phyloP scores from a whole-genome alignment of 352 stramenopile genomes.

The Phytophthora sp. region DNA sequence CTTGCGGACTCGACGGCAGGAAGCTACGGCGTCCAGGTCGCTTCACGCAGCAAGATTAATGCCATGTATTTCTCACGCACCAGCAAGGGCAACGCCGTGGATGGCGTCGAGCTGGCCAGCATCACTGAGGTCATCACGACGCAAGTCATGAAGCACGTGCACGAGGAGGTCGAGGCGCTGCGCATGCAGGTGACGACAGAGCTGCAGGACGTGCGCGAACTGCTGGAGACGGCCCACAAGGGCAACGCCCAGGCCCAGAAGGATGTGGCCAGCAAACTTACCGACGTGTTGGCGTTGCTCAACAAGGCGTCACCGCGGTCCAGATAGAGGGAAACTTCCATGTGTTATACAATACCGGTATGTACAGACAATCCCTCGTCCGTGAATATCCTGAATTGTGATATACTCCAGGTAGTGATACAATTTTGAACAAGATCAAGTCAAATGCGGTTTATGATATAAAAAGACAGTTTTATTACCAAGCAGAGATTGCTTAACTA shows the following conservation, averaged over 20 bases:
- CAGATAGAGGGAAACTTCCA: no score
- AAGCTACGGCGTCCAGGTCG: slow-evolving; percentile 1
- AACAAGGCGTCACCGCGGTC: slow-evolving; percentile 9
- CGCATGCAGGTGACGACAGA: slow-evolving; percentile 44
- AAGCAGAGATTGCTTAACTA: no score
- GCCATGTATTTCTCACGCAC: slow-evolving; percentile 29
- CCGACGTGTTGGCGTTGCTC: slow-evolving; percentile 34
- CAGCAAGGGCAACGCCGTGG: slow-evolving; percentile 17
- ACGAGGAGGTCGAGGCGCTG: slow-evolving; percentile 38
- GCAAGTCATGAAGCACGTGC: slow-evolving; percentile 42
- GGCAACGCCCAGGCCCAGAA: slow-evolving; percentile 23
- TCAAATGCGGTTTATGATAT: no score
- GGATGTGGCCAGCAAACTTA: slow-evolving; percentile 30
- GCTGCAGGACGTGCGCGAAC: slow-evolving; percentile 37
- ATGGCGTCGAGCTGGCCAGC: slow-evolving; percentile 21
- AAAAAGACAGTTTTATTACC: no score
- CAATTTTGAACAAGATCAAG: no score
- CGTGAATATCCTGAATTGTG: no score
- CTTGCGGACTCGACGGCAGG: slow-evolving; percentile 15
- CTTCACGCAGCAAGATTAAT: slow-evolving; percentile 33
- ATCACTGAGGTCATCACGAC: slow-evolving; percentile 42
- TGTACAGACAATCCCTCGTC: no score
- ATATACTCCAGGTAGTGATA: no score
- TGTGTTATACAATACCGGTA: slow-evolving; percentile 6
- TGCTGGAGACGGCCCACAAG: slow-evolving; percentile 31